Evolutionary conservation across 73 alveolate species (phyloP).

Genomic region (Uronychia setigera): DNA sequence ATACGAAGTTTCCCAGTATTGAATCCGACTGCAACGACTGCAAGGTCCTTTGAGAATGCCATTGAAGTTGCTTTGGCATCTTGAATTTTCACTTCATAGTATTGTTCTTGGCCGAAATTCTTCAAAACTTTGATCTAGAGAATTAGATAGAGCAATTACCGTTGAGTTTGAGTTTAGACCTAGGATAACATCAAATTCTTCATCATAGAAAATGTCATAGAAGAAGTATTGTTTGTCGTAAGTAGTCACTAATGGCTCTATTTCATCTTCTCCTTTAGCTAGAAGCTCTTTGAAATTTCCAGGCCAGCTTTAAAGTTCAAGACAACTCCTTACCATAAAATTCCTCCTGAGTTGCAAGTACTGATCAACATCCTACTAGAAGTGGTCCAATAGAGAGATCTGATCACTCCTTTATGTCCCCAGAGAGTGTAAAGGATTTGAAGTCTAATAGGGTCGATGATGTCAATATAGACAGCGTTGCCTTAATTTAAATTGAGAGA

Average conservation of each 20-base stretch:
- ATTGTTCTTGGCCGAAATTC: slow-evolving; percentile 16
- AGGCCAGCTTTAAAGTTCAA: slow-evolving; percentile 27
- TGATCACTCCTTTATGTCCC: slow-evolving; percentile 69
- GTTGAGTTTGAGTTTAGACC: slow-evolving; percentile 42
- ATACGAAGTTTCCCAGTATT: slow-evolving; percentile 29
- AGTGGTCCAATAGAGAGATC: slow-evolving; percentile 45
- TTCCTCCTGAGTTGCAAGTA: slow-evolving; percentile 60
- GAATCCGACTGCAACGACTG: slow-evolving; percentile 29
- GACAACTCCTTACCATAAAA: slow-evolving; percentile 9
- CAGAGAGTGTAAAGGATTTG: slow-evolving; percentile 44
- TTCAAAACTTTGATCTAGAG: slow-evolving; percentile 23
- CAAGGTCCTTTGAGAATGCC: slow-evolving; percentile 40
- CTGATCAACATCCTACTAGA: slow-evolving; percentile 29
- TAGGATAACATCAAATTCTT: slow-evolving; percentile 34
- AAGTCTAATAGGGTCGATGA: slow-evolving; percentile 62
- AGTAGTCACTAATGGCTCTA: slow-evolving; percentile 22
- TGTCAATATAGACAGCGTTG: slow-evolving; percentile 56
- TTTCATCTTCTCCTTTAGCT: slow-evolving; percentile 13
- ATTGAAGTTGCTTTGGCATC: slow-evolving; percentile 33
- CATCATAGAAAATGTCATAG: slow-evolving; percentile 41
- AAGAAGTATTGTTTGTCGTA: slow-evolving; percentile 45
- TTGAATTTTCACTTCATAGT: slow-evolving; percentile 25
- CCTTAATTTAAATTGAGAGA: background rate
- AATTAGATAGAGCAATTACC: background rate
- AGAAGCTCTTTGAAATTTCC: slow-evolving; percentile 50